Base-by-base conservation (phyloP, 2,329 filamentous ascomycete genomes). In the Cadophora sp. region DNA sequence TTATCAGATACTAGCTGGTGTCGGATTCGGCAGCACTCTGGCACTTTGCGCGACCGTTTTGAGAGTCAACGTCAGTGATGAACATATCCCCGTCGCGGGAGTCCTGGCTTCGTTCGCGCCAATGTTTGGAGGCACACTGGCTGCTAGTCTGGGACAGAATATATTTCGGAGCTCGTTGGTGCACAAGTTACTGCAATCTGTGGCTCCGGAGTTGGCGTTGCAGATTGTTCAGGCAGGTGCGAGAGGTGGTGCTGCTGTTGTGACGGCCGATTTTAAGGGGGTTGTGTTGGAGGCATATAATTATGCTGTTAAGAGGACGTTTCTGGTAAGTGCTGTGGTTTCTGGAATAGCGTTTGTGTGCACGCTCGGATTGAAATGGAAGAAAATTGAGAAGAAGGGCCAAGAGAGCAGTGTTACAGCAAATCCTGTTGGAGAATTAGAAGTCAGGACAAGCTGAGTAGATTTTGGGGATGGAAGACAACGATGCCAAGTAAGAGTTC, bases 211-310 rank as follows among this genome's bases (percentile, higher is more conserved):
- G 48, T 69, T 81, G 1, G 60, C 75, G 16, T 66, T 68, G 4
- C 81, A 85, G 48, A 77, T 85, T 68, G 78, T 78, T 13, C 80
- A 78, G 9, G 68, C 68, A 18, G 68, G 68, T 18, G 68, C 18
- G 84, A 84, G 45, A 83, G 82, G 22, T 92, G 89, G 0, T 82
- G 87, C 58, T 78, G 93, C 20, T 81, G 83, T 65, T 73, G 85
- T 92, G 24, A 80, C 83, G 0, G 68, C 77, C 0, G 70, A 86
- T 67, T 84, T 82, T 68, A 76, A 88, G 5, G 72, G 74, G 1
- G 76, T 79, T 0, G 87, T 93, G 11, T 78, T 88, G 3, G 70
- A 79, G 0, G 89, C 87, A 0, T 89, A 88, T 76, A 88, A 87
- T 72, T 67, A 76, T 22, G 81, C 85, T 0, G 73, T 89, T 18